Evolutionary conservation across 768 basidiomycete genomes (phyloP), one percentile per base, ranked within the genome.

Genomic region (Sporobolomyces pararoseus): DNA sequence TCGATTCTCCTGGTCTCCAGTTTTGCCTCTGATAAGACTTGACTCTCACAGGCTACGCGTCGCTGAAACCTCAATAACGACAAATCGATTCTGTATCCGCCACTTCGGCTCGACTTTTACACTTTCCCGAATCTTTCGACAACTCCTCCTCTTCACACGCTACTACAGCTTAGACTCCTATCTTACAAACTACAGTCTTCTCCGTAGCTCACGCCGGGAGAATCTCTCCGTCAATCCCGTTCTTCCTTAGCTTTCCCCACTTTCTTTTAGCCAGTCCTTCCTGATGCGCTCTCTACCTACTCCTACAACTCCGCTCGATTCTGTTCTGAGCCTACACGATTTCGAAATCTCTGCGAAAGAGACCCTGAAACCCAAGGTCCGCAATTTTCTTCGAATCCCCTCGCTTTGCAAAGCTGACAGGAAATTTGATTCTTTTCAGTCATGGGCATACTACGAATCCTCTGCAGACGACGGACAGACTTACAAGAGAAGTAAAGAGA

Each of bases 371-470:
- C 67, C 67, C 2, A 63, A 68, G 47, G 52, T 54, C 27, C 42
- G 39, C n/a, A 3, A 21, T 7, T 21, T 7, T 19, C 44, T 21
- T 31, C n/a, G n/a, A n/a, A n/a, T 23, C 47, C 64, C 34, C 10
- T 39, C 51, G 32, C 54, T 4, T 35, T 7, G n/a, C 32, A 29
- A 27, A 17, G 7, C 53, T 7, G n/a, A 16, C 27, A 13, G 25
- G 27, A 7, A 10, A 19, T 32, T 17, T 39, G n/a, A n/a, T n/a
- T n/a, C n/a, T n/a, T n/a, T n/a, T n/a, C 42, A 51, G 64, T 39
- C n/a, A 10, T 68, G 67, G 67, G 67, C 67, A 10, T 68, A 68
- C 67, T 68, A 63, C 29, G 19, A 55, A 23, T 50, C 35, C 23
- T 35, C 51, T 0, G 67, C 67, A 12, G 67, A 68, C 60, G 61